phyloP scores from a whole-genome alignment of 2,329 filamentous ascomycete species.

The Pyrenophora seminiperda region DNA sequence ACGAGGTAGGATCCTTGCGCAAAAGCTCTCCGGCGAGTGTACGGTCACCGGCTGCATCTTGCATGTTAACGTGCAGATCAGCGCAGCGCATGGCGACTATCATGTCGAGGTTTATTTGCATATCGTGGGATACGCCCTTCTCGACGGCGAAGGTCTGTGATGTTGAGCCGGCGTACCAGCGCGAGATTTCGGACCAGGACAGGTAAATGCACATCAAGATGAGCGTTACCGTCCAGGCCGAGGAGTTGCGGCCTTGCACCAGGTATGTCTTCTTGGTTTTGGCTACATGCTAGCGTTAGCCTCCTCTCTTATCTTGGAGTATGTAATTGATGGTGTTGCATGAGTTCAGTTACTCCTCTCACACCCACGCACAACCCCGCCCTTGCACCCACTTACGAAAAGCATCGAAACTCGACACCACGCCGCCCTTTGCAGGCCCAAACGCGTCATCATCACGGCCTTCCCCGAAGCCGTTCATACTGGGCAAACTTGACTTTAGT shows the following conservation, averaged over 20 bases:
- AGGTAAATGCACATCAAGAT: conserved; percentile 75
- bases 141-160: conserved; percentile 92
- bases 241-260: conserved; percentile 80
- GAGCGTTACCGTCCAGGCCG: conserved; percentile 91
- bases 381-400: conserved; percentile 71
- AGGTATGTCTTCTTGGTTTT: conserved; percentile 96
- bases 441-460: conserved; percentile 79
- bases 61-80: conserved; percentile 93
- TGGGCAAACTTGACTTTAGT: conserved; percentile 25
- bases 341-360: not conserved
- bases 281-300: conserved; percentile 59
- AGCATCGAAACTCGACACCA: conserved; percentile 83
- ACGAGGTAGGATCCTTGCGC: conserved; percentile 76
- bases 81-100: conserved; percentile 86
- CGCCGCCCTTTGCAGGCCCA: conserved; percentile 67
- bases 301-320: not conserved
- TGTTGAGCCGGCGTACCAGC: conserved; percentile 85
- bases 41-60: conserved; percentile 90
- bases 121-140: conserved; percentile 81
- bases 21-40: conserved; percentile 81
- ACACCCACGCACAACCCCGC: conserved; percentile 1
- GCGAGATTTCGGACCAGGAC: conserved; percentile 74
- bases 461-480: conserved; percentile 77
- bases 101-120: conserved; percentile 96
- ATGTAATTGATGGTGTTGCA: conserved; percentile 4